Percentiles rank a stretch among this genome's conserved stretches.
phyloP scores from a whole-genome alignment of 106 monocot genomes.

The Allium cepa region DNA sequence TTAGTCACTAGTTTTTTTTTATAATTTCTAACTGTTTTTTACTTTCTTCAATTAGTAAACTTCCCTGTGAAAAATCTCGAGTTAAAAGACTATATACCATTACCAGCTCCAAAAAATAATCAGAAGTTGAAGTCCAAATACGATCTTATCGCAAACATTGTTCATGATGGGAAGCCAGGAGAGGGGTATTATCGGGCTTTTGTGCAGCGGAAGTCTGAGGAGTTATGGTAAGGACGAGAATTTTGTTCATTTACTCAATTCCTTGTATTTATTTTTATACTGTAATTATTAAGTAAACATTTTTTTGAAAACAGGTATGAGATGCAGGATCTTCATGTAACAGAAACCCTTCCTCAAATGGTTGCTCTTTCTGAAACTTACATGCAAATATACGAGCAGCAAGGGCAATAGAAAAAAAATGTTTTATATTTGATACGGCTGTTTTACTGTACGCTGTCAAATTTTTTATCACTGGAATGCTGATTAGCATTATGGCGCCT shows the following conservation, averaged over 20 bases:
- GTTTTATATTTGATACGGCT: too few relatives aligned
- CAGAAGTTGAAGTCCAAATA: conserved; percentile 82
- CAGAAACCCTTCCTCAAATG: conserved; percentile 97
- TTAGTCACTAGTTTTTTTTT: not conserved
- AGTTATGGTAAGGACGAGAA: conserved; percentile 46
- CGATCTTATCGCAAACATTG: conserved; percentile 96
- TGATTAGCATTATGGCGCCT: too few relatives aligned
- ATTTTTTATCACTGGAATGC: too few relatives aligned
- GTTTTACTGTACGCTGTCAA: too few relatives aligned
- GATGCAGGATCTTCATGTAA: conserved; percentile 97
- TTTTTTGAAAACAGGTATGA: conserved; percentile 62
- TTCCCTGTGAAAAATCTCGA: conserved; percentile 99
- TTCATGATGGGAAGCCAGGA: conserved; percentile 97
- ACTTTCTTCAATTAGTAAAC: conserved; percentile 47
- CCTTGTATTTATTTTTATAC: not conserved
- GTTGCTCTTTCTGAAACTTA: conserved; percentile 95
- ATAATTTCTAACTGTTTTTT: not conserved
- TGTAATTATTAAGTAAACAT: not conserved
- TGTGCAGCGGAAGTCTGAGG: conserved; percentile 86
- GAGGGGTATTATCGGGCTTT: conserved; percentile 93
- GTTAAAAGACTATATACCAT: conserved; percentile 93
- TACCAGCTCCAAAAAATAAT: conserved; percentile 54
- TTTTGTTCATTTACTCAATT: not conserved
- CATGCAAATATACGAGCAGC: conserved; percentile 99
- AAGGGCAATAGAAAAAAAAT: conserved; percentile 3